Evolutionary conservation across 1,284 basidiomycete genomes (phyloP).

Genomic region (Coniophora puteana): DNA sequence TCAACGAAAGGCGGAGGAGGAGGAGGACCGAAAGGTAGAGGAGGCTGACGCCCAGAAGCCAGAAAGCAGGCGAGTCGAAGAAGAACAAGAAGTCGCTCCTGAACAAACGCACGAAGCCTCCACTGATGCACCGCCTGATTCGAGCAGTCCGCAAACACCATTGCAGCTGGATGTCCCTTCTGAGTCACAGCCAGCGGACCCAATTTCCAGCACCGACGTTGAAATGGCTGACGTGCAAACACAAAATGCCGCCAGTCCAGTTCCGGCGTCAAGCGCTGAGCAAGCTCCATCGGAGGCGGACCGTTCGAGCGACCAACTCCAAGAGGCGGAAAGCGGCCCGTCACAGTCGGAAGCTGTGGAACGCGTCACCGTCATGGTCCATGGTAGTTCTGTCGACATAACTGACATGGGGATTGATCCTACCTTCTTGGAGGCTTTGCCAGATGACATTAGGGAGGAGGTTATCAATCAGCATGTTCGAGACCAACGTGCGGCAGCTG

Average conservation of each 20-base stretch:
- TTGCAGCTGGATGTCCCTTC: too few species aligned
- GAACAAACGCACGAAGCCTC: conserved; percentile 6
- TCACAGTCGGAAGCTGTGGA: conserved; percentile 33
- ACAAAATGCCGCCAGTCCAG: conserved; percentile 5
- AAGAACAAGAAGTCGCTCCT: conserved; percentile 13
- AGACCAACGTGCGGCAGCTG: conserved; percentile 76
- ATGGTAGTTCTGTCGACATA: conserved; percentile 95
- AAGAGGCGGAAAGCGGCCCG: conserved; percentile 29
- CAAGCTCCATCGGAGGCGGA: conserved; percentile 12
- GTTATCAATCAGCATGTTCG: conserved; percentile 97
- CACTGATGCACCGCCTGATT: neutral
- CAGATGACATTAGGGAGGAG: conserved; percentile 98
- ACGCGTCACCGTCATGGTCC: conserved; percentile 83
- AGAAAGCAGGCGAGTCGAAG: conserved; percentile 28
- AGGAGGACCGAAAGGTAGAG: conserved; percentile 30
- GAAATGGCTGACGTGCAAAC: conserved; percentile 2
- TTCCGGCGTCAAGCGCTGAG: conserved; percentile 7
- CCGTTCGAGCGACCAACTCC: conserved; percentile 12
- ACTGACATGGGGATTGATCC: conserved; percentile 99
- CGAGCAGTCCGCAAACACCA: too few species aligned
- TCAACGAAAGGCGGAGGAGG: conserved; percentile 35
- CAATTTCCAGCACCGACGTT: conserved; percentile 2
- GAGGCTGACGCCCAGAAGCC: conserved; percentile 21
- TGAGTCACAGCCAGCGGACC: neutral
- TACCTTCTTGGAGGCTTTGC: conserved; percentile 95